A percentile compares a stretch with the other conserved stretches of the same genome.
These are phyloP conservation scores for Mycothermus thermophilus DNA, from an alignment of 495 filamentous ascomycete genomes.

Conservation along the genomic window DNA sequence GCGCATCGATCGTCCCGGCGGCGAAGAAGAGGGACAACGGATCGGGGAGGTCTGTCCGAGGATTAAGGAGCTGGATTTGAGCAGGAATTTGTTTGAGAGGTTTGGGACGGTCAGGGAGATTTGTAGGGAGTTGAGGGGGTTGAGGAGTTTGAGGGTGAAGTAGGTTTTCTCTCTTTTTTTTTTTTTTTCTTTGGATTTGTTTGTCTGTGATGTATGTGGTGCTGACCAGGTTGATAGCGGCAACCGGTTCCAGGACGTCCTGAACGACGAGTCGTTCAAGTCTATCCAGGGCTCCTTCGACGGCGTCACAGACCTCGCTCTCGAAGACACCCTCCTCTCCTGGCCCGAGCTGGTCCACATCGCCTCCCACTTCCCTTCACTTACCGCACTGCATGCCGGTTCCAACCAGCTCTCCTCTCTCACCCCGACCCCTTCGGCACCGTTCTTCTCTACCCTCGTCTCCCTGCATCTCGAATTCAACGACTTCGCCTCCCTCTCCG, in stretches of 20 bases:
- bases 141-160: conserved; percentile 59
- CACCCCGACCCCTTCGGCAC: conserved; percentile 30
- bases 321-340: conserved; percentile 56
- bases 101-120: conserved; percentile 54
- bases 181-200: no score
- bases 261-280: conserved; percentile 24
- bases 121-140: conserved; percentile 45
- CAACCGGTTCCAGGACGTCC: conserved; percentile 51
- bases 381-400: conserved; percentile 41
- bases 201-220: no score
- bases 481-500: conserved; percentile 44
- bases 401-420: conserved; percentile 34
- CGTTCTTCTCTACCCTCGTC: conserved; percentile 34
- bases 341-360: conserved; percentile 54
- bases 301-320: conserved; percentile 50
- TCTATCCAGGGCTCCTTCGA: conserved; percentile 30
- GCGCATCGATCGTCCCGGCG: conserved; percentile 13
- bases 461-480: conserved; percentile 66
- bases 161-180: conserved; percentile 38
- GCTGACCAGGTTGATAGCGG: conserved; percentile 37
- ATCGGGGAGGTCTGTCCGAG: conserved; percentile 43
- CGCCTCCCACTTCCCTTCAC: conserved; percentile 40
- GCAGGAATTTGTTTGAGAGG: conserved; percentile 62
- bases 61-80: conserved; percentile 73
- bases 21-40: conserved; percentile 20